A percentile compares a stretch with the other conserved stretches of the same genome.
These are phyloP conservation scores for Penicillium concentricum DNA, from an alignment of 2,329 filamentous ascomycete species.

Conservation along the genomic window DNA sequence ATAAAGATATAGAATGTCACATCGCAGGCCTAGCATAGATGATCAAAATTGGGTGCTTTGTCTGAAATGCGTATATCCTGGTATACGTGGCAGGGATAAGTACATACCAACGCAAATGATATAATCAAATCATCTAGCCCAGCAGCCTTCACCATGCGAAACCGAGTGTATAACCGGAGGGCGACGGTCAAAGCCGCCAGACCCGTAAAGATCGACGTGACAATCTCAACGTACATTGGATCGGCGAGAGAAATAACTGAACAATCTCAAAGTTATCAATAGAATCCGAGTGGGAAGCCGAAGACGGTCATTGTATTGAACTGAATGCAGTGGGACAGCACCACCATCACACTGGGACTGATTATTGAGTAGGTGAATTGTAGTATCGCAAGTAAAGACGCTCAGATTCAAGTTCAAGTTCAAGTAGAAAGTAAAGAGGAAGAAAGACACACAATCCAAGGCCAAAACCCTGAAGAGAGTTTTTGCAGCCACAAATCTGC, in stretches of 20 bases:
- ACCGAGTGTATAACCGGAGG: slow-evolving; percentile 25
- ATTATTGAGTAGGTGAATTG: background rate
- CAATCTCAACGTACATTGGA: slow-evolving; percentile 23
- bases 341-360: background rate
- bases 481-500: background rate
- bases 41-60: background rate
- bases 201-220: slow-evolving; percentile 21
- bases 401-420: no score
- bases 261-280: background rate
- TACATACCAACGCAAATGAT: slow-evolving; percentile 21
- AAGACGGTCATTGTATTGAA: background rate
- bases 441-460: no score
- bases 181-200: slow-evolving; percentile 22
- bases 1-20: slow-evolving; percentile 11
- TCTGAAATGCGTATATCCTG: background rate
- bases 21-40: slow-evolving; percentile 2
- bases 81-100: no score
- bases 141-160: slow-evolving; percentile 21
- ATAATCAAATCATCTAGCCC: slow-evolving; percentile 33
- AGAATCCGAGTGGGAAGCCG: background rate
- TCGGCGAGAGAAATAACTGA: background rate
- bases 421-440: background rate
- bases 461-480: background rate
- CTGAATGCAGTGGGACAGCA: background rate
- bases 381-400: background rate